Evolutionary conservation across 345 rosid species (phyloP).

Genomic region (Turritis glabra): DNA sequence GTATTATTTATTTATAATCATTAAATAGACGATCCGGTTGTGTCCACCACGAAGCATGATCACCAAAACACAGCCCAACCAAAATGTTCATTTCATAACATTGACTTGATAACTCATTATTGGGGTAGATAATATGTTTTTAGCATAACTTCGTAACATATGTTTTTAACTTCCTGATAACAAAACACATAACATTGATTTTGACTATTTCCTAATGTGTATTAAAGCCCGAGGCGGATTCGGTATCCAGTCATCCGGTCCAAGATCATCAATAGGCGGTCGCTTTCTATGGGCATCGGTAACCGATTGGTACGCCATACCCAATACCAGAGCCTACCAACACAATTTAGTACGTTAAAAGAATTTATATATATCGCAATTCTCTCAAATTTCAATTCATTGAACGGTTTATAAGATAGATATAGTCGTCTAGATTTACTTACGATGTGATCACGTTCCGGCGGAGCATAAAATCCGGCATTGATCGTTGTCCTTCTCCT

Average conservation of each 20-base stretch:
- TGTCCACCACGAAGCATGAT: slow-evolving; percentile 33
- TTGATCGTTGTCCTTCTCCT: slow-evolving; percentile 58
- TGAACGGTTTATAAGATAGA: neutral
- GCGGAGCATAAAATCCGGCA: slow-evolving; percentile 85
- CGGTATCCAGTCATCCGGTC: slow-evolving; percentile 55
- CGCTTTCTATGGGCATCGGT: slow-evolving; percentile 73
- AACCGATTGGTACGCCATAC: slow-evolving; percentile 81
- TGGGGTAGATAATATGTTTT: neutral
- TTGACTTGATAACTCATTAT: slow-evolving; percentile 3
- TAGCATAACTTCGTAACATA: neutral
- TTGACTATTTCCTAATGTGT: slow-evolving; percentile 19
- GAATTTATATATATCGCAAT: too few relatives aligned
- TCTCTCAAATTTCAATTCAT: neutral
- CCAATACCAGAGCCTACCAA: slow-evolving; percentile 79
- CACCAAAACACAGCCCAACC: too few relatives aligned
- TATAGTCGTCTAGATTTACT: slow-evolving; percentile 13
- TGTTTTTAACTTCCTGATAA: neutral
- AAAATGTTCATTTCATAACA: neutral
- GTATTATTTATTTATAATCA: neutral
- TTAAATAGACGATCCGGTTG: neutral
- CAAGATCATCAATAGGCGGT: slow-evolving; percentile 73
- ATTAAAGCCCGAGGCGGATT: slow-evolving; percentile 44
- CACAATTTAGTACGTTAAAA: too few relatives aligned
- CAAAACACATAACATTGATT: neutral
- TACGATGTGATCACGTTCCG: slow-evolving; percentile 78